A percentile compares a stretch with the other conserved stretches of the same genome.
Evolutionary conservation across 768 basidiomycete species (phyloP).

Genomic region (Peribolospora baueri): DNA sequence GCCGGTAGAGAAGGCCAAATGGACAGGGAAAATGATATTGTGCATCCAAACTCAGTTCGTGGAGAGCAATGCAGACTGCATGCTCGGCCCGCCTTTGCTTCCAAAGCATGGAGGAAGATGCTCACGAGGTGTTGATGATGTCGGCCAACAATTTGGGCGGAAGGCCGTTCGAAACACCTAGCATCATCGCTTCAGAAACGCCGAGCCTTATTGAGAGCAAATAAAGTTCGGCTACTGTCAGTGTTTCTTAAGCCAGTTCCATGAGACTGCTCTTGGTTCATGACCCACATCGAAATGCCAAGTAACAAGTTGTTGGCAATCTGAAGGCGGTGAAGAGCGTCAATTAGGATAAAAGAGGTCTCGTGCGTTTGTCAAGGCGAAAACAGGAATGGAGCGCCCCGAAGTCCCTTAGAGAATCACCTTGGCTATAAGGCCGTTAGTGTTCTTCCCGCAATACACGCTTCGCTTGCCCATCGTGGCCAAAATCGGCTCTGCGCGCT

Average conservation of each 20-base stretch:
- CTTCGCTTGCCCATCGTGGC: slow-evolving; percentile 54
- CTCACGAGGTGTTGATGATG: slow-evolving; percentile 41
- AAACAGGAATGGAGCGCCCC: too few relatives aligned
- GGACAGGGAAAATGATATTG: slow-evolving; percentile 3
- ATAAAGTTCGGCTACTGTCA: too few relatives aligned
- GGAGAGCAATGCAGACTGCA: neutral
- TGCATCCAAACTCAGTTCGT: neutral
- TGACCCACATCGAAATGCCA: slow-evolving; percentile 25
- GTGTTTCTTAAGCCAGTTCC: too few relatives aligned
- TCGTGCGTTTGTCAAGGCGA: too few relatives aligned
- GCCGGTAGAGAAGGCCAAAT: slow-evolving; percentile 3
- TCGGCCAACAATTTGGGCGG: slow-evolving; percentile 48
- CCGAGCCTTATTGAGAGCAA: slow-evolving; percentile 37
- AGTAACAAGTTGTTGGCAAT: slow-evolving; percentile 20
- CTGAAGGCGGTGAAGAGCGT: too few relatives aligned
- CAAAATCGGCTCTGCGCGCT: slow-evolving; percentile 32
- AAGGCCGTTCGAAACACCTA: slow-evolving; percentile 59
- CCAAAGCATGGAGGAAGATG: neutral
- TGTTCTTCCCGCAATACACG: slow-evolving; percentile 60
- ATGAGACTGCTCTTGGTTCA: too few relatives aligned
- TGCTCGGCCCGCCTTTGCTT: too few relatives aligned
- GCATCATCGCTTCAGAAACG: slow-evolving; percentile 69
- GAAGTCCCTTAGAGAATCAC: too few relatives aligned
- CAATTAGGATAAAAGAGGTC: too few relatives aligned
- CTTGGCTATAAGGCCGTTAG: slow-evolving; percentile 32